Base-by-base conservation (phyloP, 2,329 filamentous ascomycete species). In the Nakataea oryzae region DNA sequence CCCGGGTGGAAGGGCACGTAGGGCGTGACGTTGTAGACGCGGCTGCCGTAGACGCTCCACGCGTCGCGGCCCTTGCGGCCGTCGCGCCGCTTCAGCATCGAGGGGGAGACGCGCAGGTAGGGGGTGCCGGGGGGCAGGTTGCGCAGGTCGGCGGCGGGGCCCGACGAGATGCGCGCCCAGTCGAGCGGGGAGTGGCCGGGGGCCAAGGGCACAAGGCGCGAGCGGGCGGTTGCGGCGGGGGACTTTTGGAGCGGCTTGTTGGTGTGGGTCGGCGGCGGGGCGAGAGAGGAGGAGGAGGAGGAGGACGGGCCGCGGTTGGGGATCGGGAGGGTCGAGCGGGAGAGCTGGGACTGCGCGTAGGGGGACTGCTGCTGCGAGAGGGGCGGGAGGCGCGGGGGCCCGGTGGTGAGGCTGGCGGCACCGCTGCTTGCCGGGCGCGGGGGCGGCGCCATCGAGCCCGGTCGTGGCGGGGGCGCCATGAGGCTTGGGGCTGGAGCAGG, bases 101-200 rank as follows among this genome's bases (percentile, higher is more conserved):
- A 87, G 1, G 93, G 93, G 7, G 93, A 90, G 47, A 99, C 91
- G 57, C 89, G 86, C 55, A 90, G 76, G 79, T 85, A 80, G 63
- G 82, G 77, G 3, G 79, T 75, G 8, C 74, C 72, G 0, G 79
- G 66, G 66, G 82, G 68, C 64, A 89, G 66, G 54, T 84, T 84
- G n/a, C 89, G 87, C 29, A 92, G 83, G 65, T 91, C 87, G 32
- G 83, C 79, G 32, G 76, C 76, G 2, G 87, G 86, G 26, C 81
- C 79, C 1, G 85, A 83, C 17, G 41, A 50, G 1, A 96, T 83
- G 7, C 88, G 86, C 14, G 95, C 95, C 95, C 95, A 99, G 81
- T 99, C 95, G 14, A 99, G 86, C 0, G 95, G 93, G 2, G 91
- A 96, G 78, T 93, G 93, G 34, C 95, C 93, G 0, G 95, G 95